phyloP scores from a whole-genome alignment of 305 asterid species.

The Rubia peregrina region DNA sequence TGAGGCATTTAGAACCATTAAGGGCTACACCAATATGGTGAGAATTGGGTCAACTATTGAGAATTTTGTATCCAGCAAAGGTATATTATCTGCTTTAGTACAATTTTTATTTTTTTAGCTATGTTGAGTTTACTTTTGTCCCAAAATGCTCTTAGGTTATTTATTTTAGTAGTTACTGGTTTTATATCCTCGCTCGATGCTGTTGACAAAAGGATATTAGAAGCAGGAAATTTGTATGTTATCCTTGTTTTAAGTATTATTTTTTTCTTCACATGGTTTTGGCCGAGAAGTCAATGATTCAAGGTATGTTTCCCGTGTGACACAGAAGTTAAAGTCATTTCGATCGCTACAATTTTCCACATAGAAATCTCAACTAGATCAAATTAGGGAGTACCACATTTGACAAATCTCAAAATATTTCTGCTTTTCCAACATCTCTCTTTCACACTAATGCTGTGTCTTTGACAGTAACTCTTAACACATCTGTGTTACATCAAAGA shows the following conservation, averaged over 20 bases:
- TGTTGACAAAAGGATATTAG: not conserved
- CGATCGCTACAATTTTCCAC: not conserved
- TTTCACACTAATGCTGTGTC: not conserved
- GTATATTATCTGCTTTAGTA: constrained; percentile 25
- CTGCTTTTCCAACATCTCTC: too few species aligned
- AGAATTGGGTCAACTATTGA: constrained; percentile 40
- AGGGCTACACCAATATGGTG: constrained; percentile 40
- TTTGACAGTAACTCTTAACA: not conserved
- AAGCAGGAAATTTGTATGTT: not conserved
- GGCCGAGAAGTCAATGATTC: not conserved
- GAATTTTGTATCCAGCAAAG: constrained; percentile 30
- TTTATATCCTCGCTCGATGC: not conserved
- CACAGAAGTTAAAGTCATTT: not conserved
- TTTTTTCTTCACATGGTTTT: not conserved
- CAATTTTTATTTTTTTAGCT: too few species aligned
- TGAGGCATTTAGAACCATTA: constrained; percentile 74
- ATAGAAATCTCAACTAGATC: not conserved
- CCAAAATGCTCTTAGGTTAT: not conserved
- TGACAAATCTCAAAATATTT: not conserved
- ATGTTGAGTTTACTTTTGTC: not conserved
- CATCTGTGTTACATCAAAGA: not conserved
- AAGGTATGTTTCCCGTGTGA: not conserved
- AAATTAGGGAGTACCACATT: not conserved
- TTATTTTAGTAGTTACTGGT: not conserved
- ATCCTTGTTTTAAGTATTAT: not conserved